phyloP scores from a whole-genome alignment of 306 rosid species.

The Castanospermum australe region DNA sequence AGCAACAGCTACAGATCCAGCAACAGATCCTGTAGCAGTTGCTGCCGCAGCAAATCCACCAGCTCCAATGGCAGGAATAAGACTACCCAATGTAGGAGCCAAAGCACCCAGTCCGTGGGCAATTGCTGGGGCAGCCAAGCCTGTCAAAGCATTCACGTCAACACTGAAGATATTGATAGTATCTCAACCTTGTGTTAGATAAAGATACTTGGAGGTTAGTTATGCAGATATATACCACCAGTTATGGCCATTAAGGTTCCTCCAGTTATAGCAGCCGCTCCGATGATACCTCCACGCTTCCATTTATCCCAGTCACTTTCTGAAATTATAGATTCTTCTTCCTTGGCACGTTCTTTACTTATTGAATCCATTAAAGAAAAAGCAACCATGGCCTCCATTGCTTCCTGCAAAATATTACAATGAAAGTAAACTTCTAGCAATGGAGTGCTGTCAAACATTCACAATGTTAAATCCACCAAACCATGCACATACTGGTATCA shows the following conservation, averaged over 20 bases:
- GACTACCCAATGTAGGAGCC: conserved; percentile 88
- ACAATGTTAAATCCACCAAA: conserved; percentile 13
- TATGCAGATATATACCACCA: conserved; percentile 61
- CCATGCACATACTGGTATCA: conserved; percentile 12
- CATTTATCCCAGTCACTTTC: conserved; percentile 67
- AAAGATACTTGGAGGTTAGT: background rate
- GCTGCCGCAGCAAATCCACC: conserved; percentile 95
- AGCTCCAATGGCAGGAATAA: conserved; percentile 76
- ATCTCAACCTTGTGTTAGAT: conserved; percentile 14
- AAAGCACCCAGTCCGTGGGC: conserved; percentile 90
- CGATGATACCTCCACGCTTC: conserved; percentile 90
- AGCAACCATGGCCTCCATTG: conserved; percentile 87
- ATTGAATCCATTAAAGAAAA: conserved; percentile 67
- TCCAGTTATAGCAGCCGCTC: conserved; percentile 96
- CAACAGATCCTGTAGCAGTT: conserved; percentile 86
- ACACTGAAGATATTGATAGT: conserved; percentile 10
- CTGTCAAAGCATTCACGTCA: conserved; percentile 45
- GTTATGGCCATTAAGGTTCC: conserved; percentile 91
- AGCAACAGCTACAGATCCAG: conserved; percentile 92
- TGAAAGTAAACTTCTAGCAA: conserved; percentile 12
- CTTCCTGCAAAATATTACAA: conserved; percentile 59
- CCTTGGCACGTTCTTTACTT: conserved; percentile 38
- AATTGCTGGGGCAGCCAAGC: conserved; percentile 98
- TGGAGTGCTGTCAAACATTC: background rate
- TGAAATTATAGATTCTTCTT: conserved; percentile 42